phyloP scores from a whole-genome alignment of 1,284 basidiomycete genomes.

The Fomitopsis betulina region DNA sequence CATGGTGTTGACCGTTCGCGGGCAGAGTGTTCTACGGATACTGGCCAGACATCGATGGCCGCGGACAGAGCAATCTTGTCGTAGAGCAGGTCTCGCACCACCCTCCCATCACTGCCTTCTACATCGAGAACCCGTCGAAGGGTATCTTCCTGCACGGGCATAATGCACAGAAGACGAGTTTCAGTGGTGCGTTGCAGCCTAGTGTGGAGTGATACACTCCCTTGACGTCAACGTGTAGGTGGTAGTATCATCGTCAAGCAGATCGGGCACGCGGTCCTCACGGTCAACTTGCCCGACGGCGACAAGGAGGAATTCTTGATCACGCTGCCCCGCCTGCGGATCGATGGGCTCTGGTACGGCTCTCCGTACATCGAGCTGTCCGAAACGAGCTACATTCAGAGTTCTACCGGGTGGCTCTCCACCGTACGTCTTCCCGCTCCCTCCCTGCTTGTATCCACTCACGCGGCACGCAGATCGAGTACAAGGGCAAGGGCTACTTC shows the following conservation, averaged over 20 bases:
- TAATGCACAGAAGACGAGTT: slow-evolving; percentile 95
- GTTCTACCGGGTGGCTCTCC: slow-evolving; percentile 68
- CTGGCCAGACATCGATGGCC: slow-evolving; percentile 82
- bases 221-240: slow-evolving; percentile 27
- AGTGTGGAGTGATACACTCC: not conserved
- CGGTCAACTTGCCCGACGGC: slow-evolving; percentile 58
- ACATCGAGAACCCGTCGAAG: slow-evolving; percentile 81
- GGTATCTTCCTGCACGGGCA: slow-evolving; percentile 84
- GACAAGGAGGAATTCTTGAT: slow-evolving; percentile 79
- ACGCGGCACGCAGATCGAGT: slow-evolving; percentile 59
- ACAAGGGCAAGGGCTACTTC: slow-evolving; percentile 96
- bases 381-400: slow-evolving; percentile 83
- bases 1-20: not conserved
- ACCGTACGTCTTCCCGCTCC: slow-evolving; percentile 33
- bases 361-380: slow-evolving; percentile 87
- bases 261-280: slow-evolving; percentile 89
- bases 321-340: slow-evolving; percentile 72
- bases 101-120: slow-evolving; percentile 84
- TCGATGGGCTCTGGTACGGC: slow-evolving; percentile 57
- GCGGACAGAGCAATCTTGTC: slow-evolving; percentile 80
- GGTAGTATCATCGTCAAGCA: slow-evolving; percentile 87
- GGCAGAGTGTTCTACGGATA: slow-evolving; percentile 82
- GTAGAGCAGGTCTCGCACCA: slow-evolving; percentile 99
- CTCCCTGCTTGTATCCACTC: not conserved
- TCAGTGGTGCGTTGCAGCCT: slow-evolving; percentile 54